Evolutionary conservation across 2,329 filamentous ascomycete genomes (phyloP), one percentile per base, ranked within the genome.

Genomic region (Pseudogymnoascus sp.): DNA sequence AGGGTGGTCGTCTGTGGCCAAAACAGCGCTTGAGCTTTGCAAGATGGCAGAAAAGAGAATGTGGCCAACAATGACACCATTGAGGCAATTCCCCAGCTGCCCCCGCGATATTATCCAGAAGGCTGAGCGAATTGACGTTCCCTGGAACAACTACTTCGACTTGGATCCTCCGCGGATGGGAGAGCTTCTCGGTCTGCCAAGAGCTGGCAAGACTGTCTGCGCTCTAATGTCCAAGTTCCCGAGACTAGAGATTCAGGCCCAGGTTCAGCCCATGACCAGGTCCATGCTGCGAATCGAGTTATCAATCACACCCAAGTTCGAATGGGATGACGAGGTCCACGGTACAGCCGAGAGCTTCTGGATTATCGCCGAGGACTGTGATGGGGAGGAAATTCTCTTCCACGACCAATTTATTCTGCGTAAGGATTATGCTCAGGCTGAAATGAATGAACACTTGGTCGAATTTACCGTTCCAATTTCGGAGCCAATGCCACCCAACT

Each of bases 41-140:
- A 99, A 99, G 79, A 97, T 96, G 91, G 95, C 93, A 0, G 95
- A 99, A 79, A 96, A 96, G 81, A 85, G 96, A 60, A 99, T 99
- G 96, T 99, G 95, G 95, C 93, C 93, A 12, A 97, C 93, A 5
- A 99, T 97, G 95, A 91, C 91, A 38, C 95, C 96, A 10, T 81
- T 99, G 34, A 86, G 95, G 62, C 95, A 99, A 72, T 99, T 99
- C 73, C 85, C 89, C 3, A 79, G 80, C 40, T 96, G 92, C 72
- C 87, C 93, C 2, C 82, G 86, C 42, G 93, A 97, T 64, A 90
- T 97, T 62, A 80, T 97, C 59, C 87, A 91, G 68, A 97, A 97
- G 77, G 89, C 93, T 2, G 95, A 99, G 78, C 85, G 93, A 69
- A 96, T 97, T 66, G 93, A 97, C 69, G 93, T 97, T 18, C 88